Evolutionary conservation across 1,284 basidiomycete genomes (phyloP).

Genomic region (Cutaneotrichosporon sp.): DNA sequence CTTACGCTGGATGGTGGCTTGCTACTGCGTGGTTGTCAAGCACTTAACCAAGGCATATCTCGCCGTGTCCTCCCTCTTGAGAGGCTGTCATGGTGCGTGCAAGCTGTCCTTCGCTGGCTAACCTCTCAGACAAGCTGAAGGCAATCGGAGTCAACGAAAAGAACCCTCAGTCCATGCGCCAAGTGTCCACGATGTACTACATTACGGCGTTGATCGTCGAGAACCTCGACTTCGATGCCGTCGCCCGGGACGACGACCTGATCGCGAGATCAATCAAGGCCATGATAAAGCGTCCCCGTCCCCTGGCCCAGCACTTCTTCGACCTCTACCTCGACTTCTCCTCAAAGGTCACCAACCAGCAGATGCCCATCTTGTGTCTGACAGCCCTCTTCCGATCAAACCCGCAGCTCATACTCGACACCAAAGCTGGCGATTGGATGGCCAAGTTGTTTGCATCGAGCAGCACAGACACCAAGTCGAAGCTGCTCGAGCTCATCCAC

Average conservation of each 20-base stretch:
- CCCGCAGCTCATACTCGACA: conserved; percentile 81
- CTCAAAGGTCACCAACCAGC: conserved; percentile 24
- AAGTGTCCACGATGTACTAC: conserved; percentile 64
- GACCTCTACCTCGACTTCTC: conserved; percentile 61
- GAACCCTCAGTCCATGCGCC: neutral
- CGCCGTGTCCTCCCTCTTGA: conserved; percentile 72
- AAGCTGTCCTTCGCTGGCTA: neutral
- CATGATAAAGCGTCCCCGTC: conserved; percentile 15
- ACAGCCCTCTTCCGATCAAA: conserved; percentile 91
- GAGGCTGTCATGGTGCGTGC: conserved; percentile 73
- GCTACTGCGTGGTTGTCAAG: conserved; percentile 81
- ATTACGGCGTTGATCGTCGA: conserved; percentile 84
- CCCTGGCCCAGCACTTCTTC: conserved; percentile 82
- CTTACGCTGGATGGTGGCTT: conserved; percentile 85
- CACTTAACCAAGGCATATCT: conserved; percentile 82
- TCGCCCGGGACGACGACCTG: conserved; percentile 65
- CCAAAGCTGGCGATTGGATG: conserved; percentile 78
- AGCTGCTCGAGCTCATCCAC: conserved; percentile 82
- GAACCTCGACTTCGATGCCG: conserved; percentile 79
- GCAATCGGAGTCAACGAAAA: neutral
- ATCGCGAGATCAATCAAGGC: conserved; percentile 40
- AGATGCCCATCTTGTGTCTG: conserved; percentile 64
- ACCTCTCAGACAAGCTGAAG: conserved; percentile 18
- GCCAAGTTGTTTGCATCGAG: conserved; percentile 74
- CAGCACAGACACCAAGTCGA: conserved; percentile 69